Conservation (phyloP, 2,329 filamentous ascomycete genomes). For the Pyricularia pennisetigena region DNA sequence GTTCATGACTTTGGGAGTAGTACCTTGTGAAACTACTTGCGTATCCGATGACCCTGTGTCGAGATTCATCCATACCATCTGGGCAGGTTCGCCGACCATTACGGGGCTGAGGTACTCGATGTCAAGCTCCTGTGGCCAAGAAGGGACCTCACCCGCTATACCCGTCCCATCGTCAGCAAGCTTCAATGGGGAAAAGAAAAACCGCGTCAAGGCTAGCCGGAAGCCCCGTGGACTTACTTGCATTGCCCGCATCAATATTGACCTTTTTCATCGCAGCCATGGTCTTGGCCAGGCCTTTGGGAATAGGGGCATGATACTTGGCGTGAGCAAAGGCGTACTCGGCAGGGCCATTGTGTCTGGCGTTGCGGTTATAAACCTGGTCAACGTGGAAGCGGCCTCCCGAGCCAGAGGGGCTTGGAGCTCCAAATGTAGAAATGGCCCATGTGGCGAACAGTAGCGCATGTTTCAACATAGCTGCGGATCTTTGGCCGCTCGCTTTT, state of each 20-base stretch:
- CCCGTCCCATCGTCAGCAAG: not conserved
- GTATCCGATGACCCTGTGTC: conserved; percentile 55
- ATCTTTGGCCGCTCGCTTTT: not conserved
- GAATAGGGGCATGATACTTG: conserved; percentile 25
- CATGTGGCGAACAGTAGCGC: not conserved
- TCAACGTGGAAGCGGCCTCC: conserved; percentile 16
- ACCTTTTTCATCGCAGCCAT: not conserved
- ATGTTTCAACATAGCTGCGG: not conserved
- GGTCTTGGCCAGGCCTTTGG: conserved; percentile 13
- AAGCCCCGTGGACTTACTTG: not conserved
- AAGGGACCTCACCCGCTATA: conserved; percentile 13
- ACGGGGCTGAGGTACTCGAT: conserved; percentile 52
- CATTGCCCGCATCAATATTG: not conserved
- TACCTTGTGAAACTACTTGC: conserved; percentile 40
- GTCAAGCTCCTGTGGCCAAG: conserved; percentile 29
- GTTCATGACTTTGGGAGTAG: not conserved
- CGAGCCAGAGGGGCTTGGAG: not conserved
- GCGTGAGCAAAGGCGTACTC: conserved; percentile 22
- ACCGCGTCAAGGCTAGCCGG: not conserved
- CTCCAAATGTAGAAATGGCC: not conserved
- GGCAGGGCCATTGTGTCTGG: conserved; percentile 20
- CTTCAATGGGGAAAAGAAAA: not conserved
- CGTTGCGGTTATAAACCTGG: conserved; percentile 24
- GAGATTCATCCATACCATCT: conserved; percentile 56
- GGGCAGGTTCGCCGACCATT: conserved; percentile 45